These are phyloP conservation scores for Microbotryum intermedium DNA, from an alignment of 1,284 basidiomycete genomes.

Conservation along the genomic window DNA sequence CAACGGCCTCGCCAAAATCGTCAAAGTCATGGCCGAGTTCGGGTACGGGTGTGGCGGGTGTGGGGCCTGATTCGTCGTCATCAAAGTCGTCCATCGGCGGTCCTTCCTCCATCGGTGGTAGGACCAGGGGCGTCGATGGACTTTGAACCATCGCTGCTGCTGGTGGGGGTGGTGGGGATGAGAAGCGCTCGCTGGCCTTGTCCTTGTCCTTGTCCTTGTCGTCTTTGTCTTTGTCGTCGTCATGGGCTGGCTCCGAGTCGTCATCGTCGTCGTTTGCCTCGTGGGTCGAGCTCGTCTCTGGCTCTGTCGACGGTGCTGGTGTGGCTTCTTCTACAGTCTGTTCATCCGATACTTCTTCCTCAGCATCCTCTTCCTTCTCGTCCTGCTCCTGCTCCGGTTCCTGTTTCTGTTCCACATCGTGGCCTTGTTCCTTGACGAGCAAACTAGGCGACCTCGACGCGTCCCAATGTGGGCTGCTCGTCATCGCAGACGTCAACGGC, in stretches of 20 bases:
- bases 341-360: background rate
- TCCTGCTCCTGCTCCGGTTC: no score
- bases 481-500: background rate
- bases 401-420: no score
- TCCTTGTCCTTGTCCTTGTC: background rate
- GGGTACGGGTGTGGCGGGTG: slow-evolving; percentile 43
- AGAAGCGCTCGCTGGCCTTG: background rate
- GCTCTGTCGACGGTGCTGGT: background rate
- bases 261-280: background rate
- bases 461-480: background rate
- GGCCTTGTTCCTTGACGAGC: background rate
- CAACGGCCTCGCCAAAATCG: slow-evolving; percentile 55
- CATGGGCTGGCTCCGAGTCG: background rate
- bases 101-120: background rate
- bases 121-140: background rate
- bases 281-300: background rate
- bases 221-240: background rate
- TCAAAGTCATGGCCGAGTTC: slow-evolving; percentile 64
- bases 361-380: background rate
- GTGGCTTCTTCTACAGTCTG: background rate
- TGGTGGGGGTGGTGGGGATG: background rate
- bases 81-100: slow-evolving; percentile 3
- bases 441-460: background rate
- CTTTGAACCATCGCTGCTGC: background rate
- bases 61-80: slow-evolving; percentile 5